Percentiles rank a stretch among this genome's conserved stretches.
phyloP scores from a whole-genome alignment of 306 rosid genomes.

The Spatholobus suberectus region DNA sequence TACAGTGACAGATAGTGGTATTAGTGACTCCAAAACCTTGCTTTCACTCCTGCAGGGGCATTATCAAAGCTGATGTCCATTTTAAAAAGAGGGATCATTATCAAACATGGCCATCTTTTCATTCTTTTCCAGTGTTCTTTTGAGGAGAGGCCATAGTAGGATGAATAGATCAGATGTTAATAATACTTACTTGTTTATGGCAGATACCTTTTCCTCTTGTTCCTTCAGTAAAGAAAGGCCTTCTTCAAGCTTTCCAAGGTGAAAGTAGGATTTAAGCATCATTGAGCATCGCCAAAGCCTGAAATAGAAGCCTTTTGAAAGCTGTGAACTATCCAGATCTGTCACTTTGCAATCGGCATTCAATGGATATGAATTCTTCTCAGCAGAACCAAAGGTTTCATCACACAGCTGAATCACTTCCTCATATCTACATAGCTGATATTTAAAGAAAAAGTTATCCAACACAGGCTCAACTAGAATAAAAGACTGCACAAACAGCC shows the following conservation, averaged over 20 bases:
- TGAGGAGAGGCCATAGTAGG: neutral
- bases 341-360: neutral
- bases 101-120: slow-evolving; percentile 1
- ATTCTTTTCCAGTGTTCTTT: neutral
- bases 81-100: neutral
- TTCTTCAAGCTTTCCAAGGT: slow-evolving; percentile 17
- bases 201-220: slow-evolving; percentile 17
- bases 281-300: slow-evolving; percentile 22
- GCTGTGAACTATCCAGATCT: neutral
- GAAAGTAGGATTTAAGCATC: slow-evolving; percentile 19
- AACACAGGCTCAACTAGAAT: neutral
- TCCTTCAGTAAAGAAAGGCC: neutral
- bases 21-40: slow-evolving; percentile 61
- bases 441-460: neutral
- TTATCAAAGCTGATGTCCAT: slow-evolving; percentile 35
- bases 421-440: slow-evolving; percentile 14
- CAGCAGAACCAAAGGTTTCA: neutral
- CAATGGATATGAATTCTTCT: slow-evolving; percentile 10
- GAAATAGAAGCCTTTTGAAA: slow-evolving; percentile 23
- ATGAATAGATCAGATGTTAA: neutral
- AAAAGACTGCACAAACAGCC: neutral
- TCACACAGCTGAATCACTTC: slow-evolving; percentile 24
- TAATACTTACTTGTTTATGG: slow-evolving; percentile 10
- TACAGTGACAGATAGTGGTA: slow-evolving; percentile 63
- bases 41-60: slow-evolving; percentile 65